These are phyloP conservation scores for Aristolochia fimbriata DNA, from an alignment of 164 flowering plant species.

Conservation along the genomic window DNA sequence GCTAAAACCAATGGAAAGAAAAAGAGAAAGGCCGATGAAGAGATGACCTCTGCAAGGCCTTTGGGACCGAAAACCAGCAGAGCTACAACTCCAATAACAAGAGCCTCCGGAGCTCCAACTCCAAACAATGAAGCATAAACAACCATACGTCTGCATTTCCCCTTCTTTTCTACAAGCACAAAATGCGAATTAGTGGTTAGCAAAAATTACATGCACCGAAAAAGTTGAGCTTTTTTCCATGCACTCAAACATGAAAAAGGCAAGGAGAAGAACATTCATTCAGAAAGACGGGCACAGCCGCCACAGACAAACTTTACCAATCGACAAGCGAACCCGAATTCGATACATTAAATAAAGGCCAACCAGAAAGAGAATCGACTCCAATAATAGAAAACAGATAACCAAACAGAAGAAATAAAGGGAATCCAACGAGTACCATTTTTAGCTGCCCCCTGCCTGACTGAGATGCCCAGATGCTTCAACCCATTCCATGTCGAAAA, in stretches of 20 bases:
- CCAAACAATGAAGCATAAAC: constrained; percentile 90
- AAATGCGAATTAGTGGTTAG: not conserved
- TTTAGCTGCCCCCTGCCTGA: constrained; percentile 10
- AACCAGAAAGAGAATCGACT: not conserved
- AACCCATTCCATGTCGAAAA: constrained; percentile 57
- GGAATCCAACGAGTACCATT: not conserved
- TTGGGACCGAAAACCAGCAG: constrained; percentile 97
- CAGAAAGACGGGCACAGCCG: not conserved
- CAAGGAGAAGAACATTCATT: not conserved
- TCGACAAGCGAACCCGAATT: not conserved
- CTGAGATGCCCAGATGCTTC: constrained; percentile 43
- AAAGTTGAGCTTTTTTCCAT: not conserved
- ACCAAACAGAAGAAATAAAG: not conserved
- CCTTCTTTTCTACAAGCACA: constrained; percentile 37
- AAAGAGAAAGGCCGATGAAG: not conserved
- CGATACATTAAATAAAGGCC: not conserved
- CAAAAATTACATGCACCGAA: not conserved
- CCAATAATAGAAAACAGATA: not conserved
- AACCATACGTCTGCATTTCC: constrained; percentile 38
- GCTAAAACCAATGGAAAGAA: too few relatives aligned
- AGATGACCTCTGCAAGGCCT: constrained; percentile 87
- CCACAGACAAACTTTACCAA: not conserved
- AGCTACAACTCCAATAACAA: constrained; percentile 98
- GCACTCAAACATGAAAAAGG: not conserved
- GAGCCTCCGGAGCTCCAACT: constrained; percentile 98